Conservation (phyloP, 495 filamentous ascomycete species). For the Penicillium chermesinum region DNA sequence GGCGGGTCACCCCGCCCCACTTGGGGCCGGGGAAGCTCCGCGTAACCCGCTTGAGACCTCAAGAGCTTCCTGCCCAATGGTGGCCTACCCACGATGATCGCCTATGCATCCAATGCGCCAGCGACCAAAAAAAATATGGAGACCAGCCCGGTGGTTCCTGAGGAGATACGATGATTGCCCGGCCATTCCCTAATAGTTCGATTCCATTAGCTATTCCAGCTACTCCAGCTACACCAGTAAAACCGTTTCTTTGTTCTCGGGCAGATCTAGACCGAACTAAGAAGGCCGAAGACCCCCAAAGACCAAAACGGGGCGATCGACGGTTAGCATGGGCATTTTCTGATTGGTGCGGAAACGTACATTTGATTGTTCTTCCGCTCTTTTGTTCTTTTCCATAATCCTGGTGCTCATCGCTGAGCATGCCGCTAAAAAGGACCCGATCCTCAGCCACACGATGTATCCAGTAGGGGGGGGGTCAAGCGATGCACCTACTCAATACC, state of each 20-base stretch:
- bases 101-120: not conserved
- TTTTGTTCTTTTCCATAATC: not conserved
- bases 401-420: no score
- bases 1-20: constrained; percentile 8
- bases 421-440: no score
- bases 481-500: no score
- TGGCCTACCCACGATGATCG: not conserved
- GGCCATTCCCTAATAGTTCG: not conserved
- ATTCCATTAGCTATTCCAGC: not conserved
- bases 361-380: not conserved
- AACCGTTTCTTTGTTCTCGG: not conserved
- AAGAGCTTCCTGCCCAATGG: no score
- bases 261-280: not conserved
- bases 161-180: no score
- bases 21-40: constrained; percentile 11
- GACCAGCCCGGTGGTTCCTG: no score
- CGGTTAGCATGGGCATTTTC: not conserved
- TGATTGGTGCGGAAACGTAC: not conserved
- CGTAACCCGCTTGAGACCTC: not conserved
- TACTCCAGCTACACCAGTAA: not conserved
- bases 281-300: not conserved
- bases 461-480: no score
- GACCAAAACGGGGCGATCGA: not conserved
- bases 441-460: no score
- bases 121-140: not conserved